Conservation (phyloP, 805 yeast genomes). For the Scheffersomyces stipitis region DNA sequence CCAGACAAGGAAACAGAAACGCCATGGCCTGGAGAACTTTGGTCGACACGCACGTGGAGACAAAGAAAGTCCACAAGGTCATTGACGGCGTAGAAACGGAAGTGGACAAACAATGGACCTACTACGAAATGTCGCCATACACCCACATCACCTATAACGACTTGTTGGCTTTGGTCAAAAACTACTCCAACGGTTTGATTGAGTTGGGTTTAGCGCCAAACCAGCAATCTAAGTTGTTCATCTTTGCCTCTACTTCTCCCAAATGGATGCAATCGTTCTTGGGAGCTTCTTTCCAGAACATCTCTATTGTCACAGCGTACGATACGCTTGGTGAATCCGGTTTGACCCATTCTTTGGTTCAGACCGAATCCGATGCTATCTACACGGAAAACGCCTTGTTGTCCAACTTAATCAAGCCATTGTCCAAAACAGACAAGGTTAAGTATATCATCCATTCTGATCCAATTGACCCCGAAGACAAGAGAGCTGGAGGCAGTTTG, state of each 20-base stretch:
- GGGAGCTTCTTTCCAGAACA: conserved; percentile 73
- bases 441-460: conserved; percentile 74
- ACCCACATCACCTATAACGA: conserved; percentile 62
- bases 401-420: conserved; percentile 65
- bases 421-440: conserved; percentile 59
- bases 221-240: conserved; percentile 64
- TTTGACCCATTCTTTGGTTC: conserved; percentile 77
- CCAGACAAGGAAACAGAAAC: conserved; percentile 50
- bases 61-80: conserved; percentile 67
- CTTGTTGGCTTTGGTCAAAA: conserved; percentile 47
- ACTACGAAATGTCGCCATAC: conserved; percentile 76
- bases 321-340: conserved; percentile 92
- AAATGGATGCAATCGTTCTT: conserved; percentile 88
- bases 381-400: conserved; percentile 83
- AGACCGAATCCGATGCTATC: conserved; percentile 76
- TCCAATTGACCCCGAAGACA: conserved; percentile 57
- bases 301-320: conserved; percentile 93
- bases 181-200: conserved; percentile 73
- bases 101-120: conserved; percentile 86
- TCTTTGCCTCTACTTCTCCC: conserved; percentile 84
- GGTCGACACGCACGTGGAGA: conserved; percentile 71
- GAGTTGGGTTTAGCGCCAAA: conserved; percentile 68
- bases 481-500: conserved; percentile 59
- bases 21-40: conserved; percentile 81
- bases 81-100: conserved; percentile 72